Conservation (phyloP, 2,329 filamentous ascomycete genomes). For the Penicillium sp. region DNA sequence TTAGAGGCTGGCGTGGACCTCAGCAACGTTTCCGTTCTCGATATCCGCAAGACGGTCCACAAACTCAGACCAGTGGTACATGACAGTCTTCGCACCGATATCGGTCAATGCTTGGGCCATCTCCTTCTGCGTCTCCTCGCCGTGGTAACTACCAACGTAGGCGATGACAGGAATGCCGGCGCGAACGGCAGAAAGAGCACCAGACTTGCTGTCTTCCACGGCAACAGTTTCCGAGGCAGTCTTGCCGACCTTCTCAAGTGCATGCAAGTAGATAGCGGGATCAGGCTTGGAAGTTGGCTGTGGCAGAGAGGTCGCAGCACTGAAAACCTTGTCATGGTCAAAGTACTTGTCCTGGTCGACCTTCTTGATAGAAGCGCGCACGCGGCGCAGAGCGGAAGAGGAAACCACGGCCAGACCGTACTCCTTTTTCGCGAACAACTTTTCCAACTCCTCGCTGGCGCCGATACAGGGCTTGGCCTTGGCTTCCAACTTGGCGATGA, state of each 20-base stretch:
- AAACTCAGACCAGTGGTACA: conserved; percentile 53
- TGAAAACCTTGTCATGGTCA: conserved; percentile 72
- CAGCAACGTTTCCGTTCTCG: conserved; percentile 30
- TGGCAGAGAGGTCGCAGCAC: conserved; percentile 74
- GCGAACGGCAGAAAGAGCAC: conserved; percentile 73
- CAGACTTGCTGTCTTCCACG: conserved; percentile 86
- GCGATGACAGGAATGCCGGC: conserved; percentile 80
- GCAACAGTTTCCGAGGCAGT: conserved; percentile 72
- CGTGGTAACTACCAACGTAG: conserved; percentile 78
- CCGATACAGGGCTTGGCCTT: conserved; percentile 69
- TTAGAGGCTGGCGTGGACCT: conserved; percentile 22
- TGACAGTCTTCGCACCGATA: conserved; percentile 65
- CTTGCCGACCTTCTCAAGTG: conserved; percentile 72
- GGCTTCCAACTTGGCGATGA: conserved; percentile 76
- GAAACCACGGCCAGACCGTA: conserved; percentile 80
- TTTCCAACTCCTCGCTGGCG: conserved; percentile 67
- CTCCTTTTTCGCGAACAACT: conserved; percentile 61
- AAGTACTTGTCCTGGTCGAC: conserved; percentile 81
- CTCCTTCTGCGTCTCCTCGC: conserved; percentile 60
- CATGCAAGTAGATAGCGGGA: conserved; percentile 82
- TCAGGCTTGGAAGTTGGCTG: conserved; percentile 88
- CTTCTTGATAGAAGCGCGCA: conserved; percentile 76
- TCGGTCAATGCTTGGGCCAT: conserved; percentile 65
- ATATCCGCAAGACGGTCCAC: conserved; percentile 45
- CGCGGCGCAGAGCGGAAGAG: conserved; percentile 75